Conservation (phyloP, 2,329 filamentous ascomycete genomes). For the Fusarium cicatricum region DNA sequence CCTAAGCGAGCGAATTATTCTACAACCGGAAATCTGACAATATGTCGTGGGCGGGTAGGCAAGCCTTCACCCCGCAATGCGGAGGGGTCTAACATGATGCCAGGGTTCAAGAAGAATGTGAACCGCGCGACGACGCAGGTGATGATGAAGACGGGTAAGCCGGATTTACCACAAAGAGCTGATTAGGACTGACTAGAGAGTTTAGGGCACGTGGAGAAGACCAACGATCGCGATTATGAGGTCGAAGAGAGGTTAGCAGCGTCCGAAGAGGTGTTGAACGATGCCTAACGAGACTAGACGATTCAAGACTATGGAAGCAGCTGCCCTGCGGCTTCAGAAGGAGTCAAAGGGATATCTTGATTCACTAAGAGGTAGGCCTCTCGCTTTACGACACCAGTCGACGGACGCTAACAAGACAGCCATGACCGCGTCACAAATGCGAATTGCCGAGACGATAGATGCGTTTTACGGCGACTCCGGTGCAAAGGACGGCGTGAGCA, state of each 20-base stretch:
- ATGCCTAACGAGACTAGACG: constrained; percentile 64
- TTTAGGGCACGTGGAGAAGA: constrained; percentile 93
- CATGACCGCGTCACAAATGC: constrained; percentile 99
- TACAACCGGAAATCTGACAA: constrained; percentile 40
- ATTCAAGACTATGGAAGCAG: constrained; percentile 97
- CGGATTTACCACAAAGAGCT: background rate
- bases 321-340: constrained; percentile 90
- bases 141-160: constrained; percentile 96
- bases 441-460: constrained; percentile 98
- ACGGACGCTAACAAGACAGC: constrained; percentile 59
- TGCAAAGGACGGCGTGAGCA: constrained; percentile 91
- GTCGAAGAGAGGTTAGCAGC: constrained; percentile 82
- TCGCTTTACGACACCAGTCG: background rate
- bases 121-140: constrained; percentile 99
- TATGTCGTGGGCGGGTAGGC: constrained; percentile 77
- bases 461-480: constrained; percentile 98
- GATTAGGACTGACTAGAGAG: constrained; percentile 18
- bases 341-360: constrained; percentile 98
- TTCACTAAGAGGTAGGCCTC: constrained; percentile 80
- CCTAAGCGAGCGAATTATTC: constrained; percentile 9
- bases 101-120: constrained; percentile 83
- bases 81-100: constrained; percentile 43
- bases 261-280: background rate
- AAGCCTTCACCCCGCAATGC: constrained; percentile 40
- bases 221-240: constrained; percentile 98